Base-by-base conservation (phyloP, 2,329 filamentous ascomycete species). In the Talaromyces funiculosus region DNA sequence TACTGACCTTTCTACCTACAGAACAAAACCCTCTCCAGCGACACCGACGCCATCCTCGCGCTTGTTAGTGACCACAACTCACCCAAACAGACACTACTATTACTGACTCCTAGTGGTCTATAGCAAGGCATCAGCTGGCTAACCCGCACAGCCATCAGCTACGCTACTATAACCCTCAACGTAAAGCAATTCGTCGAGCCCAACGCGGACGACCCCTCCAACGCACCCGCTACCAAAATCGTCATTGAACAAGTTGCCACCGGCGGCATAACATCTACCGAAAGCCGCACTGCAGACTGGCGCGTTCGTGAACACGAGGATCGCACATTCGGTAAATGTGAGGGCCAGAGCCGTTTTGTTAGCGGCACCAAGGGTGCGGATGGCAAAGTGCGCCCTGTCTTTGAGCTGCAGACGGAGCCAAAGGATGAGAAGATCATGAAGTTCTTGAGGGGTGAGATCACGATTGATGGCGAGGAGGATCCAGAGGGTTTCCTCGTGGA, bases 11-110 rank as follows among this genome's bases (percentile, higher is more conserved):
- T 16, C 24, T 16, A 14, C 16, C 7, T 26, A 38, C 63, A 93
- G 90, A 92, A 94, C 82, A 89, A 89, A 72, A 76, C 78, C 64
- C 80, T 92, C 66, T 92, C 89, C 62, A 86, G 89, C 74, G 77
- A 81, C 65, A 78, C 86, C 53, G 89, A 92, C 62, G 79, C 85
- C 1, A 83, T 88, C 64, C 86, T 96, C 61, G 71, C 81, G 54
- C 82, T 93, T 66, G 78, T 80, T 74, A 60, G 67, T 62, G n/a
- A 22, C 31, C 18, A 6, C 40, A 4, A 8, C 18, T 29, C 24
- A 33, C 10, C 22, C 16, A 38, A 20, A 45, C 38, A n/a, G 45
- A 38, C 54, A n/a, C 12, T 22, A 20, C 26, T 5, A 35, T n/a
- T n/a, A 29, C 26, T 9, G 20, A 3, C 14, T n/a, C n/a, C n/a